Conservation (phyloP, 805 yeast species). For the Myxozyma sirexii region DNA sequence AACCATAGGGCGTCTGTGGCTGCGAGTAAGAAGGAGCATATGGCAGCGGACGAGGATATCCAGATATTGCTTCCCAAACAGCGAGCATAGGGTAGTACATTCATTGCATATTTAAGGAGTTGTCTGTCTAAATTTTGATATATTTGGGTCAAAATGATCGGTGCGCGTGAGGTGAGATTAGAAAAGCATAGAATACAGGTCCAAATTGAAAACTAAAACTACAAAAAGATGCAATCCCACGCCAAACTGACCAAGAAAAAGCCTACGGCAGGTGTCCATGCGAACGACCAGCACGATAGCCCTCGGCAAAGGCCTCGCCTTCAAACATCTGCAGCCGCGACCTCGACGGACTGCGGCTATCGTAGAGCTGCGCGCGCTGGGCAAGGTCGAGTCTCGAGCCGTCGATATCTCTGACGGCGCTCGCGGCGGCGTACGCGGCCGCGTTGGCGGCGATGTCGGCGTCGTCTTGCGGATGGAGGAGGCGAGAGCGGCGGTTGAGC, state of each 20-base stretch:
- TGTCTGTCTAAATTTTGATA: too few species aligned
- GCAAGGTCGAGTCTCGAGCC: neutral
- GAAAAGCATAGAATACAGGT: too few species aligned
- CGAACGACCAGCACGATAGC: neutral
- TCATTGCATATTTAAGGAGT: too few species aligned
- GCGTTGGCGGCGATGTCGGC: conserved; percentile 6
- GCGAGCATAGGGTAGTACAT: neutral
- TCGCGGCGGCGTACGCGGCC: conserved; percentile 9
- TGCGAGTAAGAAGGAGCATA: neutral
- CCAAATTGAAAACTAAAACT: too few species aligned
- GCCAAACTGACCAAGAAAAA: too few species aligned
- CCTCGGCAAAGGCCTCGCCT: conserved; percentile 4
- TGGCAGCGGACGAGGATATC: neutral
- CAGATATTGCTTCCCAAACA: conserved; percentile 8
- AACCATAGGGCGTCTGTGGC: neutral
- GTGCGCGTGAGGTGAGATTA: too few species aligned
- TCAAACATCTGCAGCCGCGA: neutral
- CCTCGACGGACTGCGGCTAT: neutral
- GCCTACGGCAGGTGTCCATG: neutral
- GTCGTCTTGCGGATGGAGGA: neutral
- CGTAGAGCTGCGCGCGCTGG: neutral
- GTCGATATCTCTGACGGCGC: conserved; percentile 5
- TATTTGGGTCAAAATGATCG: too few species aligned
- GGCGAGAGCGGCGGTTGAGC: neutral
- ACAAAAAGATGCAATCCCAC: too few species aligned